Base-by-base conservation (phyloP, 2,329 filamentous ascomycete species). In the Cladosporium halotolerans region DNA sequence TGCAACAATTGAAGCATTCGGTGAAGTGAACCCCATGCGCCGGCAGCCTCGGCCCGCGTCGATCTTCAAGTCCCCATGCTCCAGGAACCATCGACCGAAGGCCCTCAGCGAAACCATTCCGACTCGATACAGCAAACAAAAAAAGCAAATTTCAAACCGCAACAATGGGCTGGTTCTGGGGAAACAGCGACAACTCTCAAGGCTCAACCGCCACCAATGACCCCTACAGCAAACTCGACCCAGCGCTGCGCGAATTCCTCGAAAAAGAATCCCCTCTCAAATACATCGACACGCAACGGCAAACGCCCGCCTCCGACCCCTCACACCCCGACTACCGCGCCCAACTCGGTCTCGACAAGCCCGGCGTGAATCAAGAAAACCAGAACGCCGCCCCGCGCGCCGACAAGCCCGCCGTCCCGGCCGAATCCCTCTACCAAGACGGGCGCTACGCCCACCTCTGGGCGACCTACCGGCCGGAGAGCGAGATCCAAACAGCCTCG, bases 361-460 rank as follows among this genome's bases (percentile, higher is more conserved):
- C 57, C 43, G 60, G 52, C 41, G 59, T 39, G 44, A 64, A 55
- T 50, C 60, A 53, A 55, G 57, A 52, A 34, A 53, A 55, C 28
- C 56, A 59, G 57, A 56, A 55, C 49, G 56, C 50, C 52, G 60
- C 39, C 31, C 67, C 55, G 48, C 69, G 18, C 28, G 57, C 65
- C 11, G 58, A 67, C 34, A 58, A 67, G 50, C 69, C 73, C 9
- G 55, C 66, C 33, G 73, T 76, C 1, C 76, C 76, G 0, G 60
- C 68, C 36, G 75, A 82, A 61, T 85, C 82, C 11, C 74, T 85
- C 14, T 87, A 77, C 64, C 78, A 80, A 64, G 85, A 88, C 67
- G 84, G 84, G 58, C 81, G 85, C 55, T 88, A 88, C 71, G 89
- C 91, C 53, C 81, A 97, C 68, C 77, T 99, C 32, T 99, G 93